Evolutionary conservation across 73 alveolate genomes (phyloP), one percentile per base, ranked within the genome.

Genomic region (Paramecium tetraurelia): DNA sequence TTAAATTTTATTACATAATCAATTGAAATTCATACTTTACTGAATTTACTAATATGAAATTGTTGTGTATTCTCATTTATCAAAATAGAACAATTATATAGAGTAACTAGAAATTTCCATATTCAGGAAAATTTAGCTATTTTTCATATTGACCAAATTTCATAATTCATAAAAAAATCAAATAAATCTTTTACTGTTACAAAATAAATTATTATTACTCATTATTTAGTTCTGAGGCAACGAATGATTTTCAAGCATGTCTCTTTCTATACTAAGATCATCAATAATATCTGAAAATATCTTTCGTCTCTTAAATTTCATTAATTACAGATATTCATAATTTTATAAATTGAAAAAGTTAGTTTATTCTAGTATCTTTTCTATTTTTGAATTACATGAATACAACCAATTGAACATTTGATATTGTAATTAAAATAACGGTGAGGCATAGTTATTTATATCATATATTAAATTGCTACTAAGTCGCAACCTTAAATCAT

Each of bases 391-490:
- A 63, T 27, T 63, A n/a, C 46, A 31, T 11, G 29, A 20, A 27
- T 31, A 27, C 24, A 63, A 33, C 46, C 41, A 27, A 63, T 27
- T 63, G 24, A 12, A 33, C 2, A 63, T 12, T n/a, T 63, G 24
- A 63, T 33, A 7, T 63, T 63, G n/a, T 12, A 9, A 63, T 31
- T 7, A 27, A 63, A 18, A 27, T 4, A 63, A 33, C 1, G 41
- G 48, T 33, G 41, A 63, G 11, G 86, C 86, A 72, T 72, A 72
- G 14, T 72, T 72, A 16, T 36, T 40, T 36, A 72, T 3, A 38
- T 72, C 86, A 12, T 72, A 72, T 36, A 40, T 72, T 31, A 72
- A 38, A 38, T 72, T 72, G 35, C 59, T 72, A 33, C 86, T 72
- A 20, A 72, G 46, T 12, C 27, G 8, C 5, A 21, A 6, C 40